Conservation (phyloP, 371 early-diverging fungal genomes). For the Lichtheimia ramosa region DNA sequence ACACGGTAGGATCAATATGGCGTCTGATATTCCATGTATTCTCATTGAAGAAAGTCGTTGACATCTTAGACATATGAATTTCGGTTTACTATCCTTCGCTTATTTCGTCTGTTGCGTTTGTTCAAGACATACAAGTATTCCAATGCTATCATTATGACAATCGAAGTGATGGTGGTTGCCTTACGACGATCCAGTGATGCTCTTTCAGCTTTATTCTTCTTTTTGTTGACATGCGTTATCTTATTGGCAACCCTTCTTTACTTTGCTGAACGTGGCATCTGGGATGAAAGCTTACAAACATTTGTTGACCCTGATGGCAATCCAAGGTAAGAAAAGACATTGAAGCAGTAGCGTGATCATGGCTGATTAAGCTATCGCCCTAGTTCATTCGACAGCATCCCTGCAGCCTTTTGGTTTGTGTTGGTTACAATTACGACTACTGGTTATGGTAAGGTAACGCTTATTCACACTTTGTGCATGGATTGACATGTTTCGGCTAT, state of each 20-base stretch:
- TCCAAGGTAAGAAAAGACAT: conserved; percentile 44
- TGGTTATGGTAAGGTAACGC: conserved; percentile 62
- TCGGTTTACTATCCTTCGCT: conserved; percentile 79
- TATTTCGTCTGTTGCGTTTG: conserved; percentile 78
- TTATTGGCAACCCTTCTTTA: conserved; percentile 80
- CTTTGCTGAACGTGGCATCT: conserved; percentile 85
- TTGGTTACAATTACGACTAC: conserved; percentile 86
- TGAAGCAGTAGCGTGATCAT: background rate
- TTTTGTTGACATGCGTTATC: conserved; percentile 72
- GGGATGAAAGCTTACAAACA: conserved; percentile 71
- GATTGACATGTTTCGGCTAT: background rate
- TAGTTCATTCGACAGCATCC: conserved; percentile 78
- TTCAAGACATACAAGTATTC: conserved; percentile 87
- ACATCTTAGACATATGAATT: conserved; percentile 70
- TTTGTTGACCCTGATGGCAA: conserved; percentile 67
- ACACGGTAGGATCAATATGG: conserved; percentile 56
- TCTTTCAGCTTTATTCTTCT: conserved; percentile 75
- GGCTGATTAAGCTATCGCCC: background rate
- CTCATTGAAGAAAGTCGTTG: background rate
- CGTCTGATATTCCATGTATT: background rate
- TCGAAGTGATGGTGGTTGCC: conserved; percentile 86
- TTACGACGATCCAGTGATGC: conserved; percentile 79
- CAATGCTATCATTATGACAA: conserved; percentile 68
- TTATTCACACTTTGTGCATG: too few relatives aligned
- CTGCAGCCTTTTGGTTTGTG: conserved; percentile 83